Base-by-base conservation (phyloP, 2,329 filamentous ascomycete genomes). In the Dactylellina sp. region DNA sequence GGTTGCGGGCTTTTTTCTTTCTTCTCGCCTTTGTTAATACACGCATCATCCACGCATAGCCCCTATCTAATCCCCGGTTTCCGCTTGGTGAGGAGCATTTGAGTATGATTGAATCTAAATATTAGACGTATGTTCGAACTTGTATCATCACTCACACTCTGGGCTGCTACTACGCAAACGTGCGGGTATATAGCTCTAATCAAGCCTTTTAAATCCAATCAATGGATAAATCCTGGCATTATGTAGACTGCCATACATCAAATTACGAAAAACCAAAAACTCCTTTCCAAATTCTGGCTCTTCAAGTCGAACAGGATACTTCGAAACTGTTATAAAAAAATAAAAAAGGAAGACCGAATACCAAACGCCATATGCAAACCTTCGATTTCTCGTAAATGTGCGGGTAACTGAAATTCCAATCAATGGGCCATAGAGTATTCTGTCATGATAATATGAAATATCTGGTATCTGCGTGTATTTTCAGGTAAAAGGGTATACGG, bases 211-310 rank as follows among this genome's bases (percentile, higher is more conserved):
- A 40, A 16, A 40, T 7, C 37, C 5, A 40, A 40, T 40, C 37
- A 14, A 40, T 40, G 12, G 37, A 40, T 14, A 40, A 40, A 7
- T 40, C 11, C 5, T 40, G 12, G 6, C 25, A 12, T 52, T 52
- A 1, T 4, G 25, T 22, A 28, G 28, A 24, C 50, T 55, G 40
- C 50, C 50, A 40, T 55, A 40, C 50, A 55, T 55, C 24, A 37
- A 32, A 32, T 32, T 5, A 32, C 4, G 4, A 32, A 32, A 5
- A 32, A 32, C 28, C 4, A 16, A 35, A 28, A 55, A 55, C 50
- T 55, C 50, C 50, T 39, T 55, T 28, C 47, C 24, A 35, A 11
- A 50, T 28, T 3, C 22, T 52, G 14, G 12, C n/a, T 52, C 14
- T 35, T 32, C 11, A 42, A 42, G 16, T 18, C 12, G 12, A 42